Evolutionary conservation across 257 asterid genomes (phyloP).

Genomic region (Fraxinus anomala): DNA sequence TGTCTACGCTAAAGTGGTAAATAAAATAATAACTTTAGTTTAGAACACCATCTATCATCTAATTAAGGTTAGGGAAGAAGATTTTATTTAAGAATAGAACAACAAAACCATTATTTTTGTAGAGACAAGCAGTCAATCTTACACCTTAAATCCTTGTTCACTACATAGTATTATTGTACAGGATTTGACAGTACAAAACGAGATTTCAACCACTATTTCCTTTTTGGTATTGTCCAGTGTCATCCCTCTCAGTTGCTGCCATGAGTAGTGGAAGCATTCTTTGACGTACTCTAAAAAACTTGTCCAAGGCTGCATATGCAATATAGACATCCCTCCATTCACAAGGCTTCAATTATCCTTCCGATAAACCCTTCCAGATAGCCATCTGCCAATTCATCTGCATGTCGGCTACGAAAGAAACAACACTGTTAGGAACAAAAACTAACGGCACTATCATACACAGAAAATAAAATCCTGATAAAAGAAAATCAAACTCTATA

Average conservation of each 20-base stretch:
- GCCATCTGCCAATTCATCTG: neutral
- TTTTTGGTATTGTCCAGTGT: neutral
- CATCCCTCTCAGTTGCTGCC: neutral
- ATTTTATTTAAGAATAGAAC: conserved; percentile 3
- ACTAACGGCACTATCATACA: neutral
- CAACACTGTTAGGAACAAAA: neutral
- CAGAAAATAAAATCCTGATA: neutral
- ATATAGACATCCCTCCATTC: conserved; percentile 11
- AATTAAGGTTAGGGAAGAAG: too few species aligned
- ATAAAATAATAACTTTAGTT: too few species aligned
- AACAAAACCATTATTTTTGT: neutral
- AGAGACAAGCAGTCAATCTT: neutral
- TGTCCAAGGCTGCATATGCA: conserved; percentile 27
- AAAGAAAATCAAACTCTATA: neutral
- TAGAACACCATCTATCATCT: neutral
- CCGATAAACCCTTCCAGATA: neutral
- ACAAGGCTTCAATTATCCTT: neutral
- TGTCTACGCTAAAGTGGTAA: neutral
- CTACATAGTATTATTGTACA: neutral
- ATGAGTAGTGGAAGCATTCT: conserved; percentile 12
- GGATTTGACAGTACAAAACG: neutral
- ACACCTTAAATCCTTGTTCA: neutral
- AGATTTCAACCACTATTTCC: neutral
- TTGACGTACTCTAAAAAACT: neutral
- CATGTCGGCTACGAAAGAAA: neutral